Evolutionary conservation across 768 basidiomycete species (phyloP).

Genomic region (button mushroom (Agaricus bisporus)): DNA sequence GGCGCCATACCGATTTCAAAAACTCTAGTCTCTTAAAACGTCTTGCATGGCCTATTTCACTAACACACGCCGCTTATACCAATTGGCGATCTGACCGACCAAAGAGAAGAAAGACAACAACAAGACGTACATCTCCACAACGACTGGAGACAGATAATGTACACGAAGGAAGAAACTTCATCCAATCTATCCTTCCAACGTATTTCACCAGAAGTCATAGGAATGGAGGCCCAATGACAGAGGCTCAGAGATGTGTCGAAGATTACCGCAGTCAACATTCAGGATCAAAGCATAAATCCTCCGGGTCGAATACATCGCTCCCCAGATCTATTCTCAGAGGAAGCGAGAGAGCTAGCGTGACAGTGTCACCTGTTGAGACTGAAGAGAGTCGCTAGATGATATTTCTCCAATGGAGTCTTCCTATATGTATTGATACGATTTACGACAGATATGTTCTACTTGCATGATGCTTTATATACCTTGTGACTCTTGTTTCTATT

Average conservation of each 20-base stretch:
- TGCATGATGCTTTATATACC: no score
- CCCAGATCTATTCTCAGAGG: not conserved
- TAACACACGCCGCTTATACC: not conserved
- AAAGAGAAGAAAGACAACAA: not conserved
- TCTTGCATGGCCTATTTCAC: slow-evolving; percentile 3
- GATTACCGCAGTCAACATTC: not conserved
- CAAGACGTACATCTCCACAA: not conserved
- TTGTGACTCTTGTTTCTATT: no score
- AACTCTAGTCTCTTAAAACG: not conserved
- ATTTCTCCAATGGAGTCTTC: no score
- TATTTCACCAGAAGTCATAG: not conserved
- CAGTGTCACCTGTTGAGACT: not conserved
- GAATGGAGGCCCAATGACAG: not conserved
- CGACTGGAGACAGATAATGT: not conserved
- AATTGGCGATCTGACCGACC: not conserved
- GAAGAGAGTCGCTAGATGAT: not conserved
- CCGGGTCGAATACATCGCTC: not conserved
- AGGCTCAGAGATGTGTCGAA: not conserved
- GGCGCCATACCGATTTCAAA: not conserved
- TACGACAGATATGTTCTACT: no score
- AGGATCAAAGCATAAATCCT: not conserved
- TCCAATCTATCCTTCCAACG: not conserved
- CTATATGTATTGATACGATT: no score
- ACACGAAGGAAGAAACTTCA: not conserved
- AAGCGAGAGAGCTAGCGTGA: not conserved